Evolutionary conservation across 2,329 filamentous ascomycete genomes (phyloP).

Genomic region (Cryphonectria japonica): DNA sequence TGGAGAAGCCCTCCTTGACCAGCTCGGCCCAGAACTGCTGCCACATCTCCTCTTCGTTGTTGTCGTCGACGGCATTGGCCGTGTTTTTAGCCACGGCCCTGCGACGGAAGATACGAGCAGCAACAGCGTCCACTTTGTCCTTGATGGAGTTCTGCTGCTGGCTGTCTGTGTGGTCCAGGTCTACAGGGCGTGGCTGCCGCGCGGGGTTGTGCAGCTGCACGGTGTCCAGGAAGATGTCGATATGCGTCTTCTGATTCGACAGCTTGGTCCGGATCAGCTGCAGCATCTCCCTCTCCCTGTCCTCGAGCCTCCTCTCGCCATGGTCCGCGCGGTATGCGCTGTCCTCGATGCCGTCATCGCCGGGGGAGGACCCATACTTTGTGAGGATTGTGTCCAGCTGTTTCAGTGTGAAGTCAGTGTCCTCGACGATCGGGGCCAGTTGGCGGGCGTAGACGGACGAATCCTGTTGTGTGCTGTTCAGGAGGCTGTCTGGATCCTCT

Average conservation of each 20-base stretch:
- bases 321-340: constrained; percentile 5
- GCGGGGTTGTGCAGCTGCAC: constrained; percentile 56
- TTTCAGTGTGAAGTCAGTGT: constrained; percentile 58
- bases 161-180: constrained; percentile 40
- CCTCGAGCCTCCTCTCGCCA: constrained; percentile 35
- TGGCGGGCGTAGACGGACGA: constrained; percentile 52
- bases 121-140: constrained; percentile 63
- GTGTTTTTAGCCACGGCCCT: constrained; percentile 37
- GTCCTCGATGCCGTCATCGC: constrained; percentile 37
- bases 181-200: constrained; percentile 42
- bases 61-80: constrained; percentile 41
- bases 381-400: constrained; percentile 59
- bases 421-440: constrained; percentile 56
- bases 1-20: constrained; percentile 61
- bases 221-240: constrained; percentile 61
- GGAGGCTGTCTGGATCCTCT: constrained; percentile 58
- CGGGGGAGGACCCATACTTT: constrained; percentile 41
- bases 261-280: constrained; percentile 51
- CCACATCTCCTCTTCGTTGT: constrained; percentile 60
- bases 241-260: constrained; percentile 53
- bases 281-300: constrained; percentile 45
- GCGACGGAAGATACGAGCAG: constrained; percentile 53
- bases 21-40: constrained; percentile 62
- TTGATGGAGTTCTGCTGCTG: constrained; percentile 58
- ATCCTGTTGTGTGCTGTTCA: constrained; percentile 45